Percentiles rank a stretch among this genome's conserved stretches.
Evolutionary conservation across 2,329 filamentous ascomycete genomes (phyloP).

Genomic region (Aspergillus sp.): DNA sequence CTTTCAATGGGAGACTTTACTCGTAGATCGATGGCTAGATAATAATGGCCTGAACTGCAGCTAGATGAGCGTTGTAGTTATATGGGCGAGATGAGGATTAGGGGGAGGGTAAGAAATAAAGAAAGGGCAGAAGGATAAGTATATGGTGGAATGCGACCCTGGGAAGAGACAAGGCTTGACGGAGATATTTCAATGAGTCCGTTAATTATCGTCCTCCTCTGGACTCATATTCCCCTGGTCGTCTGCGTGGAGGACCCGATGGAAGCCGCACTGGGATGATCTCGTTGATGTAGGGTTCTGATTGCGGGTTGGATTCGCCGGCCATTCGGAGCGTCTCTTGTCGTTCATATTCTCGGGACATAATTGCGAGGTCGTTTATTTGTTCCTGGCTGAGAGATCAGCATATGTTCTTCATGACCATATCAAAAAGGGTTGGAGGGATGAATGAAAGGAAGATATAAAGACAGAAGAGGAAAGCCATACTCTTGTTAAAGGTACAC

Average conservation of each 20-base stretch:
- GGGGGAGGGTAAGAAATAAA: background rate
- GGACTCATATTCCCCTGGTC: slow-evolving; percentile 26
- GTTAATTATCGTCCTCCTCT: slow-evolving; percentile 23
- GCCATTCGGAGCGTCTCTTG: slow-evolving; percentile 49
- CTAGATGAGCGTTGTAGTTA: background rate
- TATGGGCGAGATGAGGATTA: background rate
- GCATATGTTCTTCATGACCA: background rate
- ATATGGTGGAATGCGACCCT: background rate
- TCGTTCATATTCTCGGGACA: slow-evolving; percentile 50
- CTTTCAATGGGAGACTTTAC: background rate
- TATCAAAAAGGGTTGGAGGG: background rate
- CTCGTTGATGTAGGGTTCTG: slow-evolving; percentile 46
- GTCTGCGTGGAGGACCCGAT: slow-evolving; percentile 29
- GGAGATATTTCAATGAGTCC: background rate
- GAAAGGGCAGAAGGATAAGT: background rate
- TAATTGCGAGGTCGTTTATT: slow-evolving; percentile 49
- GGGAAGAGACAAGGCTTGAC: background rate
- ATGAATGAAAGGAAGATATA: background rate
- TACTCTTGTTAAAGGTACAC: slow-evolving; percentile 48
- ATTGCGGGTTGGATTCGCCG: slow-evolving; percentile 23
- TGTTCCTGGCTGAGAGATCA: slow-evolving; percentile 40
- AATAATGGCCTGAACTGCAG: background rate
- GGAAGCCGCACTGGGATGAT: slow-evolving; percentile 37
- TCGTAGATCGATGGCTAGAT: background rate
- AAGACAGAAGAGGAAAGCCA: slow-evolving; percentile 2